Percentiles rank a stretch among this genome's conserved stretches.
These are phyloP conservation scores for Bimuria novae-zelandiae DNA, from an alignment of 2,329 filamentous ascomycete genomes.

Conservation along the genomic window DNA sequence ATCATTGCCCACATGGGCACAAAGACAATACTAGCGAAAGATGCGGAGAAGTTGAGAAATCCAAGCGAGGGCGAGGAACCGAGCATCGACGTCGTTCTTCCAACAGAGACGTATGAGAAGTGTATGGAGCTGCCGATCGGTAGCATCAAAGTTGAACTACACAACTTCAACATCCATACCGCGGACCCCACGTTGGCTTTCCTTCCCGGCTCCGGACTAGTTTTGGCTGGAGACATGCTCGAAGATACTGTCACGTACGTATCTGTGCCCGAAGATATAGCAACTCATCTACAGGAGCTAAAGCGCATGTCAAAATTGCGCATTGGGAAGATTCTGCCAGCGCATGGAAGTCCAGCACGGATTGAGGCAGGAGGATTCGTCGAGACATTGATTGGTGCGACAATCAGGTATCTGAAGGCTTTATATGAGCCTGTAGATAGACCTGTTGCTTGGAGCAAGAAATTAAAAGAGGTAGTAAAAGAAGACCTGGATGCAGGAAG, in stretches of 20 bases:
- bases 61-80: slow-evolving; percentile 8
- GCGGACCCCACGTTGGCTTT: slow-evolving; percentile 11
- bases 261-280: slow-evolving; percentile 3
- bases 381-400: slow-evolving; percentile 12
- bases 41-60: neutral
- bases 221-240: slow-evolving; percentile 18
- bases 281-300: slow-evolving; percentile 10
- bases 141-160: slow-evolving; percentile 8
- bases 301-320: slow-evolving; percentile 13
- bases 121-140: slow-evolving; percentile 10
- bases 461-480: slow-evolving; percentile 12
- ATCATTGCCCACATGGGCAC: slow-evolving; percentile 8
- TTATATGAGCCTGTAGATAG: slow-evolving; percentile 11
- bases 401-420: slow-evolving; percentile 12
- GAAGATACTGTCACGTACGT: slow-evolving; percentile 18
- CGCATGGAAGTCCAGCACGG: slow-evolving; percentile 15
- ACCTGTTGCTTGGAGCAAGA: slow-evolving; percentile 12
- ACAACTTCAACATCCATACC: slow-evolving; percentile 18
- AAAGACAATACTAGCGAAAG: neutral
- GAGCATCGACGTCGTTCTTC: slow-evolving; percentile 12
- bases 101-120: slow-evolving; percentile 8
- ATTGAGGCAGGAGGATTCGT: slow-evolving; percentile 13
- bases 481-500: slow-evolving; percentile 10
- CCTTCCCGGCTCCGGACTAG: slow-evolving; percentile 7
- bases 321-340: slow-evolving; percentile 13